Evolutionary conservation across 495 filamentous ascomycete species (phyloP).

Genomic region (Umbilicaria muhlenbergii): DNA sequence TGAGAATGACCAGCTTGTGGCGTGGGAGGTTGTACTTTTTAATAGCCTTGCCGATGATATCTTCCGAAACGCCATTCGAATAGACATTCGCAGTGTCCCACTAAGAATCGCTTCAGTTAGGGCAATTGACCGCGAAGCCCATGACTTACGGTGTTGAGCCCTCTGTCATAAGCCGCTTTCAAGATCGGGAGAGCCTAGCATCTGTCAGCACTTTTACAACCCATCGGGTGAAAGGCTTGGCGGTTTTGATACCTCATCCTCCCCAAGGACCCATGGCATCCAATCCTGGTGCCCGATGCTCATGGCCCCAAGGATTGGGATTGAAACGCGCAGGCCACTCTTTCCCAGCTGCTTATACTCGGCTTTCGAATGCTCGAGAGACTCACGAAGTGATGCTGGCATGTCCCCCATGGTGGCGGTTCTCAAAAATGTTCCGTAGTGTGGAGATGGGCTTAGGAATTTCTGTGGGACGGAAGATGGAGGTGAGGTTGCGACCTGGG

Average conservation of each 20-base stretch:
- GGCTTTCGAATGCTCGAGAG: slow-evolving; percentile 14
- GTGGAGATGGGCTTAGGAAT: too few relatives aligned
- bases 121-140: background rate
- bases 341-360: slow-evolving; percentile 24
- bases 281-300: slow-evolving; percentile 25
- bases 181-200: slow-evolving; percentile 14
- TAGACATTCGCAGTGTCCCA: slow-evolving; percentile 32
- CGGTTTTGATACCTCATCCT: slow-evolving; percentile 20
- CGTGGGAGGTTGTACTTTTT: slow-evolving; percentile 28
- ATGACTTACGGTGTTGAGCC: slow-evolving; percentile 21
- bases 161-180: slow-evolving; percentile 31
- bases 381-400: slow-evolving; percentile 7
- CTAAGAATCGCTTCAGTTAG: slow-evolving; percentile 1
- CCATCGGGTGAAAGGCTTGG: slow-evolving; percentile 2
- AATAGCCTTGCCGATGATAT: slow-evolving; percentile 30
- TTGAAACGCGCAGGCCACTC: slow-evolving; percentile 28
- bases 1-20: slow-evolving; percentile 27
- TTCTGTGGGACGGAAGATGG: too few relatives aligned
- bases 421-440: too few relatives aligned
- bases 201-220: background rate
- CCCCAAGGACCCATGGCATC: slow-evolving; percentile 27
- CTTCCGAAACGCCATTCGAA: slow-evolving; percentile 25
- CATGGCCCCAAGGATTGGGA: slow-evolving; percentile 33
- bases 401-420: background rate
- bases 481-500: too few relatives aligned